Evolutionary conservation across 1,139 yeast genomes (phyloP).

Genomic region (Wickerhamiella infanticola): DNA sequence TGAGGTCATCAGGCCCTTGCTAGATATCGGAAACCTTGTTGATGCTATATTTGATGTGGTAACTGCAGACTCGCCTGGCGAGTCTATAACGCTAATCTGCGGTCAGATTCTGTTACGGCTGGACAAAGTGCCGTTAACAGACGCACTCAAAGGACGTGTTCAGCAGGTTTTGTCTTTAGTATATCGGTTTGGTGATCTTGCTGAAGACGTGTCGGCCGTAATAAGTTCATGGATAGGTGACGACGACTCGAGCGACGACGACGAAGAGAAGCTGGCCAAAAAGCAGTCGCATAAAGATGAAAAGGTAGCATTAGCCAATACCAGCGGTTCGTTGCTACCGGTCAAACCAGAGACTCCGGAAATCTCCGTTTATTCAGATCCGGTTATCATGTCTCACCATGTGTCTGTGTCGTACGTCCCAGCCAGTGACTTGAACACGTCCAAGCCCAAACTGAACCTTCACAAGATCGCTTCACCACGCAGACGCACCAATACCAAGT

Average conservation of each 20-base stretch:
- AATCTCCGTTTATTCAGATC: background rate
- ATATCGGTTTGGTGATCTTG: conserved; percentile 7
- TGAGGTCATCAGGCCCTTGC: conserved; percentile 5
- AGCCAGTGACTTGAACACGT: background rate
- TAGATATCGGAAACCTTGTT: conserved; percentile 4
- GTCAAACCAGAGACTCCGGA: background rate
- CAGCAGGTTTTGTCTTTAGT: conserved; percentile 4
- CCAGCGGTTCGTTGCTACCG: background rate
- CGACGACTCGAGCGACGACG: conserved; percentile 6
- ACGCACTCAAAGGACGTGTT: conserved; percentile 4
- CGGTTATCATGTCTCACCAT: background rate
- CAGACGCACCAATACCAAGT: background rate
- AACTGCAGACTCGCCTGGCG: conserved; percentile 5
- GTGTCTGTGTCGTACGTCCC: background rate
- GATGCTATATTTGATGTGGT: conserved; percentile 7
- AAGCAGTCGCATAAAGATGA: conserved; percentile 3
- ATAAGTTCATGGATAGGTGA: conserved; percentile 6
- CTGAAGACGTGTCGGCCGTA: conserved; percentile 4
- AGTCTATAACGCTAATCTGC: conserved; percentile 3
- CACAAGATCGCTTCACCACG: background rate
- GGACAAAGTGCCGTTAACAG: conserved; percentile 6
- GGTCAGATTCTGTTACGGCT: conserved; percentile 6
- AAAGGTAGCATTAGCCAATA: background rate
- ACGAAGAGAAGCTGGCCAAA: conserved; percentile 5
- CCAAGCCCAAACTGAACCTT: background rate